Conservation (phyloP, 106 monocot species). For the Acanthochlamys bracteata region DNA sequence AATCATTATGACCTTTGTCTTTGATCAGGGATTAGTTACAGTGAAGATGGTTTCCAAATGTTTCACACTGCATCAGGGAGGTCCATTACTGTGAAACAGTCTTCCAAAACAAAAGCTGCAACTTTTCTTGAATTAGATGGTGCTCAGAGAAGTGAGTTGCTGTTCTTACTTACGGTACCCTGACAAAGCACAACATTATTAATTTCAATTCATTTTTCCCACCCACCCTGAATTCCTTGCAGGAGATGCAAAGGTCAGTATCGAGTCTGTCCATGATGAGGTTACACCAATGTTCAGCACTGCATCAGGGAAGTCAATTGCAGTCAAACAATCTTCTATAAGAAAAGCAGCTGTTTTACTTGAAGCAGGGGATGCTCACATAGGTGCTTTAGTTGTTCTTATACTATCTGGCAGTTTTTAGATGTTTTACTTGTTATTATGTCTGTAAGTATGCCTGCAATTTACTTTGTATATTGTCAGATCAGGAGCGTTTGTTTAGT, state of each 20-base stretch:
- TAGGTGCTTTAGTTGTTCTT: conserved; percentile 13
- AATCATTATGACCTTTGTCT: background rate
- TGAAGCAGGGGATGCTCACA: conserved; percentile 15
- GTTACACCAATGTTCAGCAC: conserved; percentile 47
- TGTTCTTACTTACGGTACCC: background rate
- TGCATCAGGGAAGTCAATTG: conserved; percentile 43
- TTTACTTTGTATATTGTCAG: background rate
- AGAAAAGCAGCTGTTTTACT: conserved; percentile 52
- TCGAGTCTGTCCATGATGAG: background rate
- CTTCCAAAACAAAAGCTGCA: conserved; percentile 19
- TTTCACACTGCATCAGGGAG: conserved; percentile 45
- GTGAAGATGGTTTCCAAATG: conserved; percentile 11
- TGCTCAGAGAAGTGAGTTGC: conserved; percentile 10
- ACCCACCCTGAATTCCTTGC: background rate
- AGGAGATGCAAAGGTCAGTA: background rate
- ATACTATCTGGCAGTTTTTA: background rate
- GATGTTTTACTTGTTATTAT: too few relatives aligned
- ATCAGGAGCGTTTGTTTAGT: too few relatives aligned
- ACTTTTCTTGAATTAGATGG: conserved; percentile 15
- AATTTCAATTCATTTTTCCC: background rate
- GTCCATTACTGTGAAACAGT: conserved; percentile 19
- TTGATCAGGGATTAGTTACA: too few relatives aligned
- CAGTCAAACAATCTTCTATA: conserved; percentile 43
- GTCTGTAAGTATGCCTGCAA: too few relatives aligned
- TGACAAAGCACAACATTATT: background rate